Conservation (phyloP, 148 eudicot species). For the Persicaria maculosa region DNA sequence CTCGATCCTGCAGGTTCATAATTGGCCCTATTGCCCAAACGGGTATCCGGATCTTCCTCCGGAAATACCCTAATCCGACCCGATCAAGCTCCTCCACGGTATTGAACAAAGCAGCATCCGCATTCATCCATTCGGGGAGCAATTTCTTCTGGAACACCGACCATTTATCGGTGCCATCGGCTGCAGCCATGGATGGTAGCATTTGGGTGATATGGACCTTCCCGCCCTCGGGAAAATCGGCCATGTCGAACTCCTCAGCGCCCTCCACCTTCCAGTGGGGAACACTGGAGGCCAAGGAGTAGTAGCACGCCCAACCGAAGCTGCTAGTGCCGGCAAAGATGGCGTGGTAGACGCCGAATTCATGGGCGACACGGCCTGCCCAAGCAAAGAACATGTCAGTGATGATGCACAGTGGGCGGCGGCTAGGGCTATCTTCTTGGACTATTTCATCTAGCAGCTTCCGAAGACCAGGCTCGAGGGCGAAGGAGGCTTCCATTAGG, state of each 20-base stretch:
- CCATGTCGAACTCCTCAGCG: conserved; percentile 21
- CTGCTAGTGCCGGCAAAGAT: conserved; percentile 32
- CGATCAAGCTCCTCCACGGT: conserved; percentile 38
- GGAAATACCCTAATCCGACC: conserved; percentile 38
- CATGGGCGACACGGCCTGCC: conserved; percentile 33
- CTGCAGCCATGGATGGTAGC: conserved; percentile 16
- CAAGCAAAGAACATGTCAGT: conserved; percentile 52
- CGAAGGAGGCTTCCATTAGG: conserved; percentile 28
- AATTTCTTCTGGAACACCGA: conserved; percentile 21
- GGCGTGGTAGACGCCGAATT: conserved; percentile 28
- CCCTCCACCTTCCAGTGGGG: conserved; percentile 25
- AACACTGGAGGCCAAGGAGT: conserved; percentile 30
- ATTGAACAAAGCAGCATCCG: conserved; percentile 40
- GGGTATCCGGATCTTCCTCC: conserved; percentile 25
- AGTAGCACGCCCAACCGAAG: conserved; percentile 36
- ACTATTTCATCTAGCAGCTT: conserved; percentile 22
- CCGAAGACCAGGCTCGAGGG: conserved; percentile 30
- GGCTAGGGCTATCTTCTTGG: background rate
- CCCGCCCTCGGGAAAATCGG: conserved; percentile 39
- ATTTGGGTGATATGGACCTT: conserved; percentile 31
- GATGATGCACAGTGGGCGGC: conserved; percentile 37
- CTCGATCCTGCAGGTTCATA: background rate
- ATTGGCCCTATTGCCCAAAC: conserved; percentile 53
- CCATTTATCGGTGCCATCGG: conserved; percentile 29
- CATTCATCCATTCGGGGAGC: conserved; percentile 23